Evolutionary conservation across 352 stramenopile genomes (phyloP).

Genomic region (Phytophthora fragariaefolia): DNA sequence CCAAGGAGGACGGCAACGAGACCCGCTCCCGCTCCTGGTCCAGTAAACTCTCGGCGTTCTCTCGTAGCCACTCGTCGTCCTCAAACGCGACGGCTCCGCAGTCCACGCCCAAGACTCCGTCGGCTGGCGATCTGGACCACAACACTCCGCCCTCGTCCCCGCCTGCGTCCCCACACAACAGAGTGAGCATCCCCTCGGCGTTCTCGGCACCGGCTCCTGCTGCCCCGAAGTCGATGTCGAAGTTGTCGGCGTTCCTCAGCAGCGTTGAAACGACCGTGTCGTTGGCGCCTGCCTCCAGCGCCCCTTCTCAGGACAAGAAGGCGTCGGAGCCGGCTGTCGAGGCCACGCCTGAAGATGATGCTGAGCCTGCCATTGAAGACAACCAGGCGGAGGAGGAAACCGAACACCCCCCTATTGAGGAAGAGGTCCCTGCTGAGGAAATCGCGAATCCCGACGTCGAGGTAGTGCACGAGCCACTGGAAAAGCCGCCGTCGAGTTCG

Average conservation of each 20-base stretch:
- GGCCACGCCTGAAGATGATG: constrained; percentile 23
- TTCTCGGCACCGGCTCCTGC: constrained; percentile 37
- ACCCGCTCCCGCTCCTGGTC: constrained; percentile 57
- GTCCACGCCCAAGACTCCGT: constrained; percentile 34
- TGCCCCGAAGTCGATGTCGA: constrained; percentile 46
- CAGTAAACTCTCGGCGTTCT: constrained; percentile 70
- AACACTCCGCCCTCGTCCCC: constrained; percentile 39
- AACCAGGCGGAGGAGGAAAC: constrained; percentile 35
- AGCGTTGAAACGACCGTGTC: constrained; percentile 48
- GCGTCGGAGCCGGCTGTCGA: constrained; percentile 27
- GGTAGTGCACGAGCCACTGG: constrained; percentile 20
- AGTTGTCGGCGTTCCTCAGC: constrained; percentile 71
- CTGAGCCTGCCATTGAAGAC: constrained; percentile 32
- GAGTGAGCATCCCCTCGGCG: constrained; percentile 41
- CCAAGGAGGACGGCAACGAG: constrained; percentile 38
- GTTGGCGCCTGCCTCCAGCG: constrained; percentile 17
- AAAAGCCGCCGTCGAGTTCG: constrained; percentile 41
- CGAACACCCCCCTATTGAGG: constrained; percentile 15
- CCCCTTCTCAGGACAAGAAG: constrained; percentile 28
- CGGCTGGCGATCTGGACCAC: constrained; percentile 19
- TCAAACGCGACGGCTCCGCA: constrained; percentile 39
- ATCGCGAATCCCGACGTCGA: constrained; percentile 20
- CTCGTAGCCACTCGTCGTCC: constrained; percentile 47
- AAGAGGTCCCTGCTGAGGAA: constrained; percentile 16
- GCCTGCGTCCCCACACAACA: constrained; percentile 27